A percentile compares a stretch with the other conserved stretches of the same genome.
Evolutionary conservation across 345 rosid species (phyloP).

Genomic region (Microthlaspi erraticum): DNA sequence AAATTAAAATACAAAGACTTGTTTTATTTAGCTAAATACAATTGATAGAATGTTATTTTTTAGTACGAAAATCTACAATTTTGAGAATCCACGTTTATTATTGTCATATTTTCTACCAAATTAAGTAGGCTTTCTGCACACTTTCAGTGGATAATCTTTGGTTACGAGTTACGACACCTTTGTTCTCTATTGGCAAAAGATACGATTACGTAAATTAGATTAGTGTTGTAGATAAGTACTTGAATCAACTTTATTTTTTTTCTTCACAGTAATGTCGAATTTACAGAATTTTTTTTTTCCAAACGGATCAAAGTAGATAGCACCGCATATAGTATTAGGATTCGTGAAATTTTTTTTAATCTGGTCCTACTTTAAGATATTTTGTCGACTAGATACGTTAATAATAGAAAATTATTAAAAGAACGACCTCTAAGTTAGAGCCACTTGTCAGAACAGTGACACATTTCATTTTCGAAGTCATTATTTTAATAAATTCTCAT

Average conservation of each 20-base stretch:
- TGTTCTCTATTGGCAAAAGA: too few relatives aligned
- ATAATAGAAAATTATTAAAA: constrained; percentile 19
- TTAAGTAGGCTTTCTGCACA: too few relatives aligned
- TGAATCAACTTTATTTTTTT: neutral
- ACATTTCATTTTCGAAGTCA: constrained; percentile 8
- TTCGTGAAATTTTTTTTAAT: constrained; percentile 8
- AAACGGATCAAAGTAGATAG: constrained; percentile 24
- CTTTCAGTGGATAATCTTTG: too few relatives aligned
- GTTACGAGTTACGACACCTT: too few relatives aligned
- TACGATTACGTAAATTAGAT: too few relatives aligned
- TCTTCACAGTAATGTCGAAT: neutral
- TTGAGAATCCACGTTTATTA: too few relatives aligned
- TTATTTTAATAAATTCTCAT: constrained; percentile 3
- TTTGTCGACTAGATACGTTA: constrained; percentile 20
- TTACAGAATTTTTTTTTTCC: neutral
- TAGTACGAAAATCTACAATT: too few relatives aligned
- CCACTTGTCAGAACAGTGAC: constrained; percentile 36
- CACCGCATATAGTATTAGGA: constrained; percentile 1
- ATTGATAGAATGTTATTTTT: too few relatives aligned
- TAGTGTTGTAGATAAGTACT: neutral
- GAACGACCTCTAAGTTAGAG: constrained; percentile 26
- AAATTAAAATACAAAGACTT: too few relatives aligned
- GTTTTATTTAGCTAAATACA: too few relatives aligned
- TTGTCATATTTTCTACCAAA: too few relatives aligned
- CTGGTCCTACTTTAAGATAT: constrained; percentile 35